Evolutionary conservation across 371 early-diverging fungal species (phyloP).

Genomic region (Apophysomyces trapeziformis): DNA sequence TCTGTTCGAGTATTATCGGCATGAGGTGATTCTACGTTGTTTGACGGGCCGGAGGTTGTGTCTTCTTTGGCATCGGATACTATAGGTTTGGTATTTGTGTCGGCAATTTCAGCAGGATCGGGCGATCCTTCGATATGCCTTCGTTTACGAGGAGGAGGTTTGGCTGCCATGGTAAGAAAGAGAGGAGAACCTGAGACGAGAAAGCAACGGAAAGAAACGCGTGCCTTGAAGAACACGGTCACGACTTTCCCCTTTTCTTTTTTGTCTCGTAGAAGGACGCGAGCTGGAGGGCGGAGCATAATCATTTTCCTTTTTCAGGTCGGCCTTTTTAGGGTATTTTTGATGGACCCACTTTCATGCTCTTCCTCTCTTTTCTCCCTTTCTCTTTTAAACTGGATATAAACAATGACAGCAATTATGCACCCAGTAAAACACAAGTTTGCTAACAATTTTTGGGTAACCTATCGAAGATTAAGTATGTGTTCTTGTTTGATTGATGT

Average conservation of each 20-base stretch:
- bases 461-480: too few relatives aligned
- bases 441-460: slow-evolving; percentile 57
- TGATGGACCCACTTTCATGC: neutral
- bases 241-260: neutral
- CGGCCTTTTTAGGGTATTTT: too few relatives aligned
- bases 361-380: neutral
- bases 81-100: neutral
- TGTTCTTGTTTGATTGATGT: neutral
- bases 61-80: neutral
- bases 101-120: neutral
- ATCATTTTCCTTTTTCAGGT: too few relatives aligned
- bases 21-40: too few relatives aligned
- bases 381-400: neutral
- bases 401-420: neutral
- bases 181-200: neutral
- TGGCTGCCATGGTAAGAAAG: neutral
- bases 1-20: too few relatives aligned
- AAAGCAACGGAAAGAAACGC: neutral
- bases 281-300: neutral
- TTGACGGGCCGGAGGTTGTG: too few relatives aligned
- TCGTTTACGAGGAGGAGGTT: slow-evolving; percentile 18
- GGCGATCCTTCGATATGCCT: slow-evolving; percentile 3
- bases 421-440: slow-evolving; percentile 23
- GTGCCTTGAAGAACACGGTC: slow-evolving; percentile 5
- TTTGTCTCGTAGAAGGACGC: neutral